Evolutionary conservation across 495 filamentous ascomycete genomes (phyloP), one percentile per base, ranked within the genome.

Genomic region (Aspergillus sclerotiicarbonarius): DNA sequence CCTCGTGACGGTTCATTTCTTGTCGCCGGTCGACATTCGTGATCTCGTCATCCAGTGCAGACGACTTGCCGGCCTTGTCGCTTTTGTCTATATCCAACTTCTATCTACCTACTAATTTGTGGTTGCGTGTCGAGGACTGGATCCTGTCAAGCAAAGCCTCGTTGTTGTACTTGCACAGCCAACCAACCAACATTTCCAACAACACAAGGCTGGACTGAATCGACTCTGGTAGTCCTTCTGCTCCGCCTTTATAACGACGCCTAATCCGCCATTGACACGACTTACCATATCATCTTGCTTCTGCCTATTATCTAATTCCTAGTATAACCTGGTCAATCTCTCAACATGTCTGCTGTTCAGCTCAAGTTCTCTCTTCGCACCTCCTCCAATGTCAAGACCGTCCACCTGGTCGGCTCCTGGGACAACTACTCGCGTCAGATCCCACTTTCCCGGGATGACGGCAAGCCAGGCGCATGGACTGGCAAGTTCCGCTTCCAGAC

Each of bases 391-490:
- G 90, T 92, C 84, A 96, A 97, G 86, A 93, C 92, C 75, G 94
- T 95, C 75, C 94, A 98, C 72, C 83, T 98, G 59, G 86, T 97
- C 70, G 94, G 94, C 69, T 97, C 94, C 60, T 98, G 94, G 94
- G 95, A 98, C 82, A 90, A 90, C 81, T 98, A 98, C 84, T 76
- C 78, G 57, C 90, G 91, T 61, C 93, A 96, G 72, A 87, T 96
- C 68, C 92, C 92, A 55, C 86, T 96, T 65, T 89, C 91, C 71
- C 89, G 90, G 77, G 91, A 96, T 73, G 82, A 87, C 57, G 85
- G 81, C 76, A 95, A 91, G 83, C 81, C 82, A 60, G 92, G 89
- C 67, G 84, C 87, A 55, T 97, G 95, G 90, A 87, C 90, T 66
- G 95, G 94, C 70, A 95, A 91, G 69, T 96, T 98, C 82, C 86